Conservation (phyloP, 768 basidiomycete genomes). For the Tephrocybe sp. region DNA sequence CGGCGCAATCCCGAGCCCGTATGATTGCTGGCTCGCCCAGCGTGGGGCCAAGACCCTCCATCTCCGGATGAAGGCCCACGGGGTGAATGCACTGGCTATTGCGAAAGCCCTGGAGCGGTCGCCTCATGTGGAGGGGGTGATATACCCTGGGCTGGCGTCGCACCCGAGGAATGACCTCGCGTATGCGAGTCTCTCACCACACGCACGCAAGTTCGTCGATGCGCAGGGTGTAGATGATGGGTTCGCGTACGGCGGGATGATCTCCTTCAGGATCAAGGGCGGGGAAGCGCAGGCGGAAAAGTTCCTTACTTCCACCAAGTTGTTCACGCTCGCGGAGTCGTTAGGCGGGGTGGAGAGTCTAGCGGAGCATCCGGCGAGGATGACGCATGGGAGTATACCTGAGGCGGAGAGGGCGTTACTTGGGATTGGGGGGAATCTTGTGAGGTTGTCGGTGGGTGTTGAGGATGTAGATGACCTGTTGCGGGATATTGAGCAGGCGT, state of each 20-base stretch:
- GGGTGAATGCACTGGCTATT: conserved; percentile 75
- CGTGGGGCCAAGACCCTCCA: conserved; percentile 91
- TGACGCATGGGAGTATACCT: conserved; percentile 87
- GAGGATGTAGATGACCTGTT: conserved; percentile 87
- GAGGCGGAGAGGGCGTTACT: conserved; percentile 61
- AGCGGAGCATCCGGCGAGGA: conserved; percentile 81
- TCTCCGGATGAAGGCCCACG: conserved; percentile 86
- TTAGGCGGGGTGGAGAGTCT: conserved; percentile 92
- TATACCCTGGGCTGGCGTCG: conserved; percentile 79
- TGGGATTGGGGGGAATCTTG: conserved; percentile 77
- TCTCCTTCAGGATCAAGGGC: conserved; percentile 74
- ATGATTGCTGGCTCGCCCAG: conserved; percentile 89
- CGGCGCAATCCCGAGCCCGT: conserved; percentile 81
- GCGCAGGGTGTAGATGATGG: conserved; percentile 42
- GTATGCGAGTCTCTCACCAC: conserved; percentile 59
- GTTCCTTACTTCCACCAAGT: conserved; percentile 63
- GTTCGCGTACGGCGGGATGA: conserved; percentile 91
- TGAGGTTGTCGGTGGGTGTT: conserved; percentile 84
- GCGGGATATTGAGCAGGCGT: conserved; percentile 65
- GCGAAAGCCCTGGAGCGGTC: conserved; percentile 58
- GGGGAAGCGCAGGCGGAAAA: conserved; percentile 54
- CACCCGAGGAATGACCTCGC: conserved; percentile 71
- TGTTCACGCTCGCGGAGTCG: conserved; percentile 86
- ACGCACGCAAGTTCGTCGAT: conserved; percentile 67
- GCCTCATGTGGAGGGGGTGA: conserved; percentile 72